phyloP scores from a whole-genome alignment of 2,329 filamentous ascomycete species.

The Sphaerostilbella broomeana region DNA sequence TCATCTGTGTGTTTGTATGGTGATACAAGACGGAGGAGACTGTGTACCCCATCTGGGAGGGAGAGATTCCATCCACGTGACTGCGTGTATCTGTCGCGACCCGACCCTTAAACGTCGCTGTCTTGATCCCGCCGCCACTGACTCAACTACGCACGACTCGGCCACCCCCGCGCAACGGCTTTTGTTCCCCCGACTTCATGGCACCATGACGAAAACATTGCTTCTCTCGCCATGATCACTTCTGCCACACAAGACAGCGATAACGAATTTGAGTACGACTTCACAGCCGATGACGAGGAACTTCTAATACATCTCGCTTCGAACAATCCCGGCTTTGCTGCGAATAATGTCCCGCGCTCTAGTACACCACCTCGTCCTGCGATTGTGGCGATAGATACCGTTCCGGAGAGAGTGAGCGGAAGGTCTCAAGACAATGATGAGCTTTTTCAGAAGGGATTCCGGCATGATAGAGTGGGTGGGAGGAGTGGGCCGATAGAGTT shows the following conservation, averaged over 20 bases:
- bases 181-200: conserved; percentile 1
- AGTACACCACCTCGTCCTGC: conserved; percentile 1
- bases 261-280: conserved; percentile 41
- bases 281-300: conserved; percentile 41
- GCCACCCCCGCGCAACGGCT: conserved; percentile 3
- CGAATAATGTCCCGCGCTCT: not conserved
- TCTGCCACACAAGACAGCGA: conserved; percentile 26
- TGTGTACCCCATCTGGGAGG: no score
- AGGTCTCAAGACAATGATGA: not conserved
- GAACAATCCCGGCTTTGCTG: no score
- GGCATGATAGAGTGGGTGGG: not conserved
- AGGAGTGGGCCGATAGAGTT: not conserved
- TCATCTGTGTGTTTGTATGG: no score
- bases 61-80: no score
- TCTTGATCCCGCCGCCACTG: not conserved
- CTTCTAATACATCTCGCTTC: conserved; percentile 30
- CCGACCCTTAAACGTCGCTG: no score
- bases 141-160: not conserved
- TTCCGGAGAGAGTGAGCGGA: not conserved
- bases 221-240: conserved; percentile 9
- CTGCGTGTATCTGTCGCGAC: conserved; percentile 9
- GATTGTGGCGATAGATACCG: not conserved
- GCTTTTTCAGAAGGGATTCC: no score
- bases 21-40: no score
- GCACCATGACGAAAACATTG: not conserved